These are phyloP conservation scores for Trypanosoma vivax DNA, from an alignment of 208 protist species.

Conservation along the genomic window DNA sequence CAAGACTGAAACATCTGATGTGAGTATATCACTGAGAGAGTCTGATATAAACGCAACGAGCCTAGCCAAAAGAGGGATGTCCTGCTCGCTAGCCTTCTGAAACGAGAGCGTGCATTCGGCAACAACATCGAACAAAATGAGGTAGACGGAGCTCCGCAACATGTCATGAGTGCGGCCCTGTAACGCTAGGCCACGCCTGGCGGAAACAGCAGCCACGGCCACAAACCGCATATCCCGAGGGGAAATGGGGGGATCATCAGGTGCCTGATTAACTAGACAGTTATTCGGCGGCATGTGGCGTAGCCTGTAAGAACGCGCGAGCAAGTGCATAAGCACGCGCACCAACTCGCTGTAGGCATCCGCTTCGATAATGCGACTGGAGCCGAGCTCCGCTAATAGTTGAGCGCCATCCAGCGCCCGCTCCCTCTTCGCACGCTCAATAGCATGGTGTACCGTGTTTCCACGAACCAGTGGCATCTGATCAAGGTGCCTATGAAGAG, in stretches of 20 bases:
- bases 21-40: constrained; percentile 53
- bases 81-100: constrained; percentile 36
- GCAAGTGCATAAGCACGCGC: constrained; percentile 40
- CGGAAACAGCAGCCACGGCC: constrained; percentile 52
- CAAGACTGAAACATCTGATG: constrained; percentile 60
- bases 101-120: constrained; percentile 72
- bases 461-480: constrained; percentile 47
- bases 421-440: constrained; percentile 50
- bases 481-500: constrained; percentile 68
- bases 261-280: constrained; percentile 35
- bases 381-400: constrained; percentile 66
- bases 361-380: constrained; percentile 59
- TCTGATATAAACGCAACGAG: constrained; percentile 67
- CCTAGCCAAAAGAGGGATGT: constrained; percentile 48
- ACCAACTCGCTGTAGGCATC: constrained; percentile 64
- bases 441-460: constrained; percentile 49
- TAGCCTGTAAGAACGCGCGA: constrained; percentile 66
- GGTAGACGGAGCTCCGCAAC: constrained; percentile 72
- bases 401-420: constrained; percentile 57
- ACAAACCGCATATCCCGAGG: constrained; percentile 44
- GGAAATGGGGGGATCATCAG: constrained; percentile 16
- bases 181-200: constrained; percentile 58
- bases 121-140: constrained; percentile 83
- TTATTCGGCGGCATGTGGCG: constrained; percentile 80
- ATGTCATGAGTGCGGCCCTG: constrained; percentile 77